phyloP scores from a whole-genome alignment of 2,329 filamentous ascomycete genomes.

The Anisogramma anomala region DNA sequence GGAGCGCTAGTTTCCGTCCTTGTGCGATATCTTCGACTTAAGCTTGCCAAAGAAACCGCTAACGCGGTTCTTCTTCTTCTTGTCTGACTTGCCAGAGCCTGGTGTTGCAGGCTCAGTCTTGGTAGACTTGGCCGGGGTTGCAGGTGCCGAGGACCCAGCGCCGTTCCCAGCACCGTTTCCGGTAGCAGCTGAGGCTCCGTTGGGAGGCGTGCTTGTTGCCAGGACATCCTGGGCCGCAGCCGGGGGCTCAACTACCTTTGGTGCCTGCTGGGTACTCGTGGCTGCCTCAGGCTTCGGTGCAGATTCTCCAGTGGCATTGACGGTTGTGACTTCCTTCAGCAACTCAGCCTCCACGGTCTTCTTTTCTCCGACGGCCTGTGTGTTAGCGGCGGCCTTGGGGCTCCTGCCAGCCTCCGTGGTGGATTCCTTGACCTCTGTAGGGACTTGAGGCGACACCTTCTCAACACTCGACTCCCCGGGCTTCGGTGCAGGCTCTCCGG shows the following conservation, averaged over 20 bases:
- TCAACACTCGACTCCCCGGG: slow-evolving; percentile 19
- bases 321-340: slow-evolving; percentile 47
- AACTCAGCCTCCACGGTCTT: slow-evolving; percentile 63
- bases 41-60: slow-evolving; percentile 51
- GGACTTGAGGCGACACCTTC: slow-evolving; percentile 39
- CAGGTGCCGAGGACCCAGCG: slow-evolving; percentile 14
- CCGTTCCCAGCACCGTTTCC: slow-evolving; percentile 15
- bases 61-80: slow-evolving; percentile 55
- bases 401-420: slow-evolving; percentile 44
- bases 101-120: slow-evolving; percentile 16
- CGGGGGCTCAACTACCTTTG: slow-evolving; percentile 15
- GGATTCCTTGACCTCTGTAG: slow-evolving; percentile 45
- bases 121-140: slow-evolving; percentile 15
- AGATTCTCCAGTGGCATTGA: slow-evolving; percentile 23
- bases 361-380: slow-evolving; percentile 63
- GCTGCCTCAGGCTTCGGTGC: slow-evolving; percentile 15
- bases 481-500: slow-evolving; percentile 19
- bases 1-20: slow-evolving; percentile 17
- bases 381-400: slow-evolving; percentile 61
- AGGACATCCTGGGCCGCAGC: slow-evolving; percentile 15
- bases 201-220: slow-evolving; percentile 15
- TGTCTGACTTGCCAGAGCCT: slow-evolving; percentile 24
- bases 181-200: slow-evolving; percentile 12
- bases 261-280: slow-evolving; percentile 17
- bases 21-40: slow-evolving; percentile 33